Evolutionary conservation across 148 eudicot species (phyloP).

Genomic region (Limonium bicolor): DNA sequence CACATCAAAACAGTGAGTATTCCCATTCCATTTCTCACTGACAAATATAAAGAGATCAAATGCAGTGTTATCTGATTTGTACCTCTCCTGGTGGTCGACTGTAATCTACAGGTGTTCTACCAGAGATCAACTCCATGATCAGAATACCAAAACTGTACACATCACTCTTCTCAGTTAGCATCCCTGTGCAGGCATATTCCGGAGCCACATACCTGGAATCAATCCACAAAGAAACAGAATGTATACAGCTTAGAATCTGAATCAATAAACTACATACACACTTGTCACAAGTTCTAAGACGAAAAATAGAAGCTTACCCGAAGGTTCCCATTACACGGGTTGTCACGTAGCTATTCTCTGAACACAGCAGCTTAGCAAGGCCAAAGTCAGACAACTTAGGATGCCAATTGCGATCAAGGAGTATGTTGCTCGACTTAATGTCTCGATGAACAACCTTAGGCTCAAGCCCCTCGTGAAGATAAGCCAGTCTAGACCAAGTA

Average conservation of each 20-base stretch:
- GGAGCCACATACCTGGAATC: slow-evolving; percentile 4
- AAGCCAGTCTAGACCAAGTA: background rate
- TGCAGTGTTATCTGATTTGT: background rate
- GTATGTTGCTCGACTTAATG: slow-evolving; percentile 5
- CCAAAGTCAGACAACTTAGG: slow-evolving; percentile 3
- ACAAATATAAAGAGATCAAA: background rate
- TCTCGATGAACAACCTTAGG: slow-evolving; percentile 5
- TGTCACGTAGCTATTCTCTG: background rate
- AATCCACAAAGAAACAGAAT: background rate
- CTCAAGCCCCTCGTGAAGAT: slow-evolving; percentile 4
- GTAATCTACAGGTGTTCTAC: slow-evolving; percentile 3
- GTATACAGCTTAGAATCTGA: too few relatives aligned
- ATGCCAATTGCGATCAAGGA: slow-evolving; percentile 2
- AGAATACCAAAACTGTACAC: slow-evolving; percentile 4
- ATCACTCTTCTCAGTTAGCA: slow-evolving; percentile 4
- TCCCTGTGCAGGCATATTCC: slow-evolving; percentile 1
- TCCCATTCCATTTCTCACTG: background rate
- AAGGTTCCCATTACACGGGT: slow-evolving; percentile 7
- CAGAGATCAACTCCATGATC: slow-evolving; percentile 2
- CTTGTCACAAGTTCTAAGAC: background rate
- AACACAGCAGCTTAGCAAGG: background rate
- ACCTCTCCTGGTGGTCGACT: slow-evolving; percentile 4
- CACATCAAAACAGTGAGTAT: too few relatives aligned
- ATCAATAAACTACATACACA: too few relatives aligned
- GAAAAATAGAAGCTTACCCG: background rate